Evolutionary conservation across 2,329 filamentous ascomycete genomes (phyloP).

Genomic region (Diaporthe sp.): DNA sequence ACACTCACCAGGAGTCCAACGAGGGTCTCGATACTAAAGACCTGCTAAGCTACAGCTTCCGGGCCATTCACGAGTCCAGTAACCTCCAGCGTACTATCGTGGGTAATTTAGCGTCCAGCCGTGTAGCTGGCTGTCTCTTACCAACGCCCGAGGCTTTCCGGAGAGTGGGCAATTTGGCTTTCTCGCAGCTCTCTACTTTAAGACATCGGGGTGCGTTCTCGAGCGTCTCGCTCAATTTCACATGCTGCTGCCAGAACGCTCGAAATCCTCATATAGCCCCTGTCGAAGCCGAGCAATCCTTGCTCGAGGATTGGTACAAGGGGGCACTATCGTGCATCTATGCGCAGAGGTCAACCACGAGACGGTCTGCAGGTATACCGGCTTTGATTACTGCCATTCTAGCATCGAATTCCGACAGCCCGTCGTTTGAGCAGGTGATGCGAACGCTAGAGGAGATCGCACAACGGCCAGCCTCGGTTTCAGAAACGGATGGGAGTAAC

Average conservation of each 20-base stretch:
- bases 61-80: conserved; percentile 93
- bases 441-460: conserved; percentile 73
- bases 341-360: conserved; percentile 84
- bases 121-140: conserved; percentile 59
- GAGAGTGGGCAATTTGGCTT: conserved; percentile 79
- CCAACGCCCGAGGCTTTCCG: conserved; percentile 70
- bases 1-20: conserved; percentile 47
- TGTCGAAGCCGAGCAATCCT: conserved; percentile 53
- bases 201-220: conserved; percentile 95
- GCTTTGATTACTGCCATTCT: conserved; percentile 88
- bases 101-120: conserved; percentile 64
- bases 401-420: conserved; percentile 71
- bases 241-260: conserved; percentile 79
- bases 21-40: conserved; percentile 87
- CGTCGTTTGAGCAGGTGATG: conserved; percentile 77
- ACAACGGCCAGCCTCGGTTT: conserved; percentile 63
- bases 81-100: conserved; percentile 78
- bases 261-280: conserved; percentile 59
- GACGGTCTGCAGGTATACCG: conserved; percentile 92
- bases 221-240: conserved; percentile 91
- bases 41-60: conserved; percentile 93
- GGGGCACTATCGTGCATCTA: conserved; percentile 79
- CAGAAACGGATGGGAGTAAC: conserved; percentile 73
- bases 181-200: conserved; percentile 84
- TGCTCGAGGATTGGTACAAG: conserved; percentile 81